Conservation (phyloP, 2,329 filamentous ascomycete genomes). For the Aciculosporium take region DNA sequence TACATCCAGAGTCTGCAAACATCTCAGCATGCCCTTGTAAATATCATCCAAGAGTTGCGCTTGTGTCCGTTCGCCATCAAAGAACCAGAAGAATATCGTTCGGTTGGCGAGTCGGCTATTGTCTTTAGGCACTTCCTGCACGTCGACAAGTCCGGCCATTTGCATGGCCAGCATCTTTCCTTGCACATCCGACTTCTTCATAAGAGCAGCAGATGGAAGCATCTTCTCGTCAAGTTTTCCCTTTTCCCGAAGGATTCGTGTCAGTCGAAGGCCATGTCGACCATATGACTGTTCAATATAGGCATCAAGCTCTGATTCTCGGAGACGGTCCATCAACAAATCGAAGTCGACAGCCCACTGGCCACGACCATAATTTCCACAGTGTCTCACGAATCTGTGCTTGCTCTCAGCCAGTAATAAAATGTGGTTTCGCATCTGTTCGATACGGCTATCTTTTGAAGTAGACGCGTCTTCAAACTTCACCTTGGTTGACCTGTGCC, state of each 20-base stretch:
- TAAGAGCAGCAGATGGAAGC: slow-evolving; percentile 63
- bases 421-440: slow-evolving; percentile 59
- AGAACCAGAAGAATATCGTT: slow-evolving; percentile 86
- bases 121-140: slow-evolving; percentile 89
- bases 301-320: slow-evolving; percentile 66
- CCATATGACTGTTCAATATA: slow-evolving; percentile 69
- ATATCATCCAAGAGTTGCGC: slow-evolving; percentile 61
- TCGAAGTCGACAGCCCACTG: slow-evolving; percentile 78
- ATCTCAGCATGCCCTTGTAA: slow-evolving; percentile 82
- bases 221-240: slow-evolving; percentile 94
- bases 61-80: slow-evolving; percentile 60
- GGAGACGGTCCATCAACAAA: slow-evolving; percentile 54
- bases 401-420: slow-evolving; percentile 55
- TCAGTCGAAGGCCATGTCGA: slow-evolving; percentile 62
- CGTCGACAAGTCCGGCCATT: slow-evolving; percentile 70
- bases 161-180: slow-evolving; percentile 76
- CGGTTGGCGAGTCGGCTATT: slow-evolving; percentile 66
- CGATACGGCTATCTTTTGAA: slow-evolving; percentile 31
- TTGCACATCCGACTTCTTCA: slow-evolving; percentile 75
- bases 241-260: slow-evolving; percentile 70
- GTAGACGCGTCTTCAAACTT: slow-evolving; percentile 36
- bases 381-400: slow-evolving; percentile 53
- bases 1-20: slow-evolving; percentile 63
- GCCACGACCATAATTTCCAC: slow-evolving; percentile 46
- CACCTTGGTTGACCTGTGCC: slow-evolving; percentile 27